Percentiles rank a stretch among this genome's conserved stretches.
Evolutionary conservation across 306 rosid species (phyloP).

Genomic region (Phaseolus lunatus): DNA sequence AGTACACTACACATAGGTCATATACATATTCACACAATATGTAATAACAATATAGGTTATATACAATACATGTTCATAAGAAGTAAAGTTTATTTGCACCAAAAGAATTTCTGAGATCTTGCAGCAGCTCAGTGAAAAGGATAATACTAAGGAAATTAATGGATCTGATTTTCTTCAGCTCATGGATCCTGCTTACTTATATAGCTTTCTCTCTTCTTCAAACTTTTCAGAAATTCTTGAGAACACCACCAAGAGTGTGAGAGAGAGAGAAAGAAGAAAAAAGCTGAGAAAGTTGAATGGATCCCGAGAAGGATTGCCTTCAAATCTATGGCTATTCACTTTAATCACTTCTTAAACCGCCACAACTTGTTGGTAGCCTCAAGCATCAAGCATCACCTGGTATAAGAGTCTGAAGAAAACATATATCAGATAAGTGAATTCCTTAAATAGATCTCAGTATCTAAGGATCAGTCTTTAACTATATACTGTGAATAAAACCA

Average conservation of each 20-base stretch:
- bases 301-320: slow-evolving; percentile 39
- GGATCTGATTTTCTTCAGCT: slow-evolving; percentile 36
- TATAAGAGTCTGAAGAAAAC: slow-evolving; percentile 10
- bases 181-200: slow-evolving; percentile 29
- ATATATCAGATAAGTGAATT: neutral
- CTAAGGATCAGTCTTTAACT: neutral
- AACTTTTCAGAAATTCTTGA: slow-evolving; percentile 35
- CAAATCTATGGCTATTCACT: slow-evolving; percentile 16
- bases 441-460: neutral
- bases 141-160: slow-evolving; percentile 2
- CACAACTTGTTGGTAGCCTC: neutral
- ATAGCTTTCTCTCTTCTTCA: slow-evolving; percentile 34
- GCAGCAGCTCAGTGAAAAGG: slow-evolving; percentile 38
- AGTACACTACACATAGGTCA: neutral
- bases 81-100: slow-evolving; percentile 35
- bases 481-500: neutral
- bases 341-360: neutral
- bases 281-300: slow-evolving; percentile 33
- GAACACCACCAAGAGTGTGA: neutral
- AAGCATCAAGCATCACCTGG: neutral
- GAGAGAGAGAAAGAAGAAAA: neutral
- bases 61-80: neutral
- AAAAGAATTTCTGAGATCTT: slow-evolving; percentile 54
- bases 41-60: neutral
- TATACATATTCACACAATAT: neutral